Base-by-base conservation (phyloP, 352 stramenopile genomes). In the Globisporangium radiosum region DNA sequence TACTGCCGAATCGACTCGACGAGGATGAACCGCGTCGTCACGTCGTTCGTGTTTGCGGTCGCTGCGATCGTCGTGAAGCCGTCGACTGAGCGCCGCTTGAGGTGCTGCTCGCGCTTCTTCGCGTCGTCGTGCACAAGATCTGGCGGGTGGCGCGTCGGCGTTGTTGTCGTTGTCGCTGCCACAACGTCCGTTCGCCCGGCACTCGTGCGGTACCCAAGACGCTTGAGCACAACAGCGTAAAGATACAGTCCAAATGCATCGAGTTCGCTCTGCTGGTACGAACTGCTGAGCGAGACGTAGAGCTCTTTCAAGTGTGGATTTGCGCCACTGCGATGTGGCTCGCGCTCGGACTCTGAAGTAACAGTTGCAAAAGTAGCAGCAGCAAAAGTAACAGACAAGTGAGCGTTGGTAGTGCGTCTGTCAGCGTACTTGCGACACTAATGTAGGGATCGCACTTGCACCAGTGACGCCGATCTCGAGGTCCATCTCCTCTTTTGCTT, bases 161-260 rank as follows among this genome's bases (percentile, higher is more conserved):
- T 68, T 54, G 76, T 54, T 7, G 66, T 73, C 40, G 66, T 68
- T 4, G 40, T 44, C 40, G 40, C 3, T 44, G 40, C 40, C 11
- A 33, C 25, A 33, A 52, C 54, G 15, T 60, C 43, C 19, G 54
- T 33, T 7, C 52, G 45, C 8, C 80, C 80, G 38, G 65, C 75
- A 49, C 72, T 84, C 14, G 78, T 88, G 47, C 57, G 72, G 66
- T 90, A 90, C 37, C 81, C 76, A 42, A 91, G 63, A 8, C 77
- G 76, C 61, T 72, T 71, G 40, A 92, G 68, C 56, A 92, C 79
- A 38, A 94, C 76, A 4, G 79, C 82, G 54, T 88, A 92, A 14
- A 94, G 74, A 61, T 92, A 94, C 19, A 94, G 69, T 0, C 81
- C 78, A 60, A 92, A 92, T 2, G 72, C 77, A 49, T 94, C 85